Evolutionary conservation across 768 basidiomycete species (phyloP).

Genomic region (Grammothele lineata): DNA sequence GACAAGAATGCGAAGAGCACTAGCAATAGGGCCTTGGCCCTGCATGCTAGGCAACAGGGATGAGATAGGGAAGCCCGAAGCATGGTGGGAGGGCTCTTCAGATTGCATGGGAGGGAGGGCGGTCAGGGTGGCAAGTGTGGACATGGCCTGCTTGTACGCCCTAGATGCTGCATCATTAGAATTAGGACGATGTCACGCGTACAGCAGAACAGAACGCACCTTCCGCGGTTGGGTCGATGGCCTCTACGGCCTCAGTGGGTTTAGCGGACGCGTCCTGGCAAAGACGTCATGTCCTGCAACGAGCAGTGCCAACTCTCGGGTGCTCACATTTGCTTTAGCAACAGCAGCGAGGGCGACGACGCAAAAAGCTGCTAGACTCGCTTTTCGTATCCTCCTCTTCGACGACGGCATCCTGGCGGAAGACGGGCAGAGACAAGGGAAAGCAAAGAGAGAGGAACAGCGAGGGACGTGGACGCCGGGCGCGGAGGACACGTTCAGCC

Average conservation of each 20-base stretch:
- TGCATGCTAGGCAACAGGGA: conserved; percentile 68
- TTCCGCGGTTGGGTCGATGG: conserved; percentile 19
- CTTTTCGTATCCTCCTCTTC: conserved; percentile 18
- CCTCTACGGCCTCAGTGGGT: conserved; percentile 2
- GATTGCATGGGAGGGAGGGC: conserved; percentile 52
- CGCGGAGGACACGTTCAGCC: neutral
- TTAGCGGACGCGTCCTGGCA: conserved; percentile 5
- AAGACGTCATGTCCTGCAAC: no score
- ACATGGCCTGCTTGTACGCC: conserved; percentile 72
- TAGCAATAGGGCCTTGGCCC: conserved; percentile 74
- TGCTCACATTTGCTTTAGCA: conserved; percentile 17
- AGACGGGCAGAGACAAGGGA: no score
- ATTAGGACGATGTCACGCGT: conserved; percentile 7
- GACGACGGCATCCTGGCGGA: conserved; percentile 2
- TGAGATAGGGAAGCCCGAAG: conserved; percentile 53
- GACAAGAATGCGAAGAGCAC: conserved; percentile 59
- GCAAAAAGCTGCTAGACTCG: conserved; percentile 27
- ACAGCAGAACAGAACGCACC: conserved; percentile 8
- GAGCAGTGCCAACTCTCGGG: neutral
- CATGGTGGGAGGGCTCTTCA: conserved; percentile 52
- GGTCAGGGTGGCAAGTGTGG: conserved; percentile 63
- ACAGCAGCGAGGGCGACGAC: conserved; percentile 25
- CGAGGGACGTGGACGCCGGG: neutral
- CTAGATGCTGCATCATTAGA: conserved; percentile 46
- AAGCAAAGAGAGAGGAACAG: neutral